Evolutionary conservation across 2,329 filamentous ascomycete genomes (phyloP).

Genomic region (Lecanicillium sp.): DNA sequence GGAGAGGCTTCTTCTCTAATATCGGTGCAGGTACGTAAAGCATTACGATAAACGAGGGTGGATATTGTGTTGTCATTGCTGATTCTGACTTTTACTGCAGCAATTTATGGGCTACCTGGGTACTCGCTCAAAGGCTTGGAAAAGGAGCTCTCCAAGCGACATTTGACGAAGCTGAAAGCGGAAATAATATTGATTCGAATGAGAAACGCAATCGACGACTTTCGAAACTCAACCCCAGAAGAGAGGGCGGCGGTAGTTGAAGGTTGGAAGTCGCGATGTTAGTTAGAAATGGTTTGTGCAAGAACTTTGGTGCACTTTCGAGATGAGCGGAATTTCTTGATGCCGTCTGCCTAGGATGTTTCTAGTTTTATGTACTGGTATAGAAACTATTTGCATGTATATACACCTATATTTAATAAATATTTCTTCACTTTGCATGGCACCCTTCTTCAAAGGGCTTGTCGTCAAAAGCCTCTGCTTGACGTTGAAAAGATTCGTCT

Average conservation of each 20-base stretch:
- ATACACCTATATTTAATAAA: background rate
- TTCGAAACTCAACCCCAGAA: slow-evolving; percentile 13
- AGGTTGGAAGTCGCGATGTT: slow-evolving; percentile 17
- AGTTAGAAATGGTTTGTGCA: too few species aligned
- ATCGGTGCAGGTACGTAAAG: slow-evolving; percentile 27
- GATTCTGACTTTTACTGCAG: slow-evolving; percentile 18
- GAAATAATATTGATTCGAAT: slow-evolving; percentile 24
- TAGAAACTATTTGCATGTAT: too few species aligned
- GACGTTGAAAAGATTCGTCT: too few species aligned
- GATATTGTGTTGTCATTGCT: slow-evolving; percentile 5
- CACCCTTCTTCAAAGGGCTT: slow-evolving; percentile 1
- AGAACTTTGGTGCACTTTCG: too few species aligned
- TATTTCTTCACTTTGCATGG: slow-evolving; percentile 1
- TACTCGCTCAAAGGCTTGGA: slow-evolving; percentile 47
- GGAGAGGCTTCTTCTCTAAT: slow-evolving; percentile 34
- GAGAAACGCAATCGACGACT: slow-evolving; percentile 21
- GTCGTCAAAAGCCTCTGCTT: background rate
- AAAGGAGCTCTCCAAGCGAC: slow-evolving; percentile 32
- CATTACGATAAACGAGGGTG: too few species aligned
- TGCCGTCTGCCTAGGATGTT: too few species aligned
- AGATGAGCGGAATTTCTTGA: too few species aligned
- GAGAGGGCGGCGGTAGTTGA: slow-evolving; percentile 14
- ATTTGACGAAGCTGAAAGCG: slow-evolving; percentile 22
- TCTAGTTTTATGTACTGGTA: too few species aligned
- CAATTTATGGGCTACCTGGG: slow-evolving; percentile 37